Evolutionary conservation across 208 protist species (phyloP), one percentile per base, ranked within the genome.

Genomic region (Trypanosoma brucei): DNA sequence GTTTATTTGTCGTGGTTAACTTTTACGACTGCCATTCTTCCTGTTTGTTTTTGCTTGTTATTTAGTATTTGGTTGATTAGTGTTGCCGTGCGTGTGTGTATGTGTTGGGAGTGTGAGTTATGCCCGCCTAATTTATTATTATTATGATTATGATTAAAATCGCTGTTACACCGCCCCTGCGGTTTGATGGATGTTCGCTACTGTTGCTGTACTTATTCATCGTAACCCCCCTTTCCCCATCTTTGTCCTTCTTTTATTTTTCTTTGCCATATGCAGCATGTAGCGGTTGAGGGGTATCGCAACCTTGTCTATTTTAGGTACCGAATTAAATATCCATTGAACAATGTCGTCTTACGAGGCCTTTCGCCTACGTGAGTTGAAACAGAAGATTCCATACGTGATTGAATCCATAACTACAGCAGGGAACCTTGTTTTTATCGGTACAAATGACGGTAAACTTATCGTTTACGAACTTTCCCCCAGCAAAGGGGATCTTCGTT

Each of bases 381-480:
- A 70, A 3, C 65, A 60, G 8, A 64, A 75, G 33, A 11, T 80
- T 3, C 52, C 65, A 1, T 60, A 68, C 56, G 69, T 68, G 30
- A 56, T 87, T 40, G 75, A 83, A 44, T 81, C 59, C 58, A 61
- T 92, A 33, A 65, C 82, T 30, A 77, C 80, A 0, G 46, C 54
- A 9, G 39, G 50, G 0, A 76, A 78, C 55, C 68, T 83, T 5
- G 62, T 87, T 34, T 70, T 92, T 44, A 42, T 89, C 9, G 86
- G 86, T 31, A 92, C 82, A 0, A 60, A 14, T 34, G 78, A 92
- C 52, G 76, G 79, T 30, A 82, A 78, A 62, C 14, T 92, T 3
- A n/a, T 73, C 1, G 71, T 77, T 5, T 81, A 87, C 70, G 66
- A 72, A 14, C 54, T 79, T 36, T 61, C 38, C 8, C 39, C 13